Conservation (phyloP, 2,329 filamentous ascomycete species). For the Aspergillus sp. region DNA sequence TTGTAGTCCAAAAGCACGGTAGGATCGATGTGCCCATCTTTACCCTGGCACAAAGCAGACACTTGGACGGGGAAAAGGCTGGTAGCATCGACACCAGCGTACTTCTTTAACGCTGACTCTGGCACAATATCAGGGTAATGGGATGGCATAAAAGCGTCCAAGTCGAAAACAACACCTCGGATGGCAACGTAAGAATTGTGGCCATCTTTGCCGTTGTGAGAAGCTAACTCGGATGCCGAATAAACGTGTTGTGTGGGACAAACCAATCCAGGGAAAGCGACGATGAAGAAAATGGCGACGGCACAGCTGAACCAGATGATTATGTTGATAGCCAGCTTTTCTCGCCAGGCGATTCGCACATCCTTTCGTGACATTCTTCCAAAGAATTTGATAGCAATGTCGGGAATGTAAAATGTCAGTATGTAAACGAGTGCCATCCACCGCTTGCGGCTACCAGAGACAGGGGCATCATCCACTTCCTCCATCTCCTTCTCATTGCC, state of each 20-base stretch:
- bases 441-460: conserved; percentile 76
- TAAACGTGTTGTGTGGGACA: conserved; percentile 90
- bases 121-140: conserved; percentile 73
- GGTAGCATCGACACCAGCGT: conserved; percentile 84
- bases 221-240: conserved; percentile 69
- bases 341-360: conserved; percentile 87
- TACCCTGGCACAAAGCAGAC: conserved; percentile 80
- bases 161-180: conserved; percentile 83
- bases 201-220: conserved; percentile 67
- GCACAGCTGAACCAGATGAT: conserved; percentile 87
- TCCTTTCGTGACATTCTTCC: conserved; percentile 90
- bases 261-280: conserved; percentile 79
- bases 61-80: conserved; percentile 90
- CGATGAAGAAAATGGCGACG: conserved; percentile 79
- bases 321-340: conserved; percentile 97
- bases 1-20: conserved; percentile 82
- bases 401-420: conserved; percentile 83
- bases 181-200: conserved; percentile 69
- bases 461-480: conserved; percentile 79
- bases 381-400: conserved; percentile 70
- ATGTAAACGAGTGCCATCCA: conserved; percentile 83
- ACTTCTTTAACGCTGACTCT: conserved; percentile 63
- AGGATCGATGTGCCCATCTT: conserved; percentile 59
- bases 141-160: conserved; percentile 64
- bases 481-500: conserved; percentile 85